Evolutionary conservation across 2,329 filamentous ascomycete genomes (phyloP), one percentile per base, ranked within the genome.

Genomic region (Fusarium coicis): DNA sequence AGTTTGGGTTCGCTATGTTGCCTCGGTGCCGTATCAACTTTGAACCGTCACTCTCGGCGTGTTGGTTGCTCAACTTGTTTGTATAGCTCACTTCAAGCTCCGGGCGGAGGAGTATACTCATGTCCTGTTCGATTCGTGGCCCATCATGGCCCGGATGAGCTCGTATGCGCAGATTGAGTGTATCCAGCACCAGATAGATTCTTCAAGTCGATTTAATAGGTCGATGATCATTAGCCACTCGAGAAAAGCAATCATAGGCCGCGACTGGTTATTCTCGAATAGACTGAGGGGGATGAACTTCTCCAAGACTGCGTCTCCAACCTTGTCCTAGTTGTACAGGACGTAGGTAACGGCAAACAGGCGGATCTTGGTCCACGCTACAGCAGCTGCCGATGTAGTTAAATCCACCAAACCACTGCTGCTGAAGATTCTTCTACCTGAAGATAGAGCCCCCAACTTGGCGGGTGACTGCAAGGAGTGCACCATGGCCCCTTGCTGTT

Each of bases 391-490:
- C 14, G 9, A n/a, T 42, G 5, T 23, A 21, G 10, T 42, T 23
- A 1, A n/a, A 42, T 10, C n/a, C n/a, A 16, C n/a, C 10, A 2
- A 16, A 16, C 2, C 1, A 23, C 15, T 2, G n/a, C 15, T 23
- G 6, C 9, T 43, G 9, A 23, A 42, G 21, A n/a, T 42, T n/a
- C 40, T 23, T 3, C 21, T 21, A 42, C 4, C 21, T 42, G n/a
- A 23, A 43, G n/a, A 23, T 16, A 16, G 23, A 43, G 40, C 40
- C 40, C 15, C 10, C 14, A n/a, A 5, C 14, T 40, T 40, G 30
- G 30, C 30, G 30, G 30, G 30, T 32, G 39, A 6, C 21, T n/a
- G 12, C 39, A 7, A 15, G 12, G 5, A 16, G 21, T n/a, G 21
- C 21, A 42, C 40, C 5, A 42, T 23, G 40, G 14, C n/a, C 23